Evolutionary conservation across 176 grass and related monocot genomes (phyloP).

Genomic region (Hordeum marinum): DNA sequence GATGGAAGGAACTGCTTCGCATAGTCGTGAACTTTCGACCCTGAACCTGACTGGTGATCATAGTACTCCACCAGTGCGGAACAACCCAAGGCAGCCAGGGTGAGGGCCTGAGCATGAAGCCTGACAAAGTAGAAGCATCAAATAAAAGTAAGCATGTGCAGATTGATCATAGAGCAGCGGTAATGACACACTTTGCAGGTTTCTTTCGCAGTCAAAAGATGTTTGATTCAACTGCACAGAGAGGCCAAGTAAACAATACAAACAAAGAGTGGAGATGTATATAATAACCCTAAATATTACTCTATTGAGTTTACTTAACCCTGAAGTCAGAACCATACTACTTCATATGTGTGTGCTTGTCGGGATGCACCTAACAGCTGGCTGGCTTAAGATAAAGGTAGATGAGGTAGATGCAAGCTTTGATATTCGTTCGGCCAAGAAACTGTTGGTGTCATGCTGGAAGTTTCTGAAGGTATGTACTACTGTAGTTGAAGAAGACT

Average conservation of each 20-base stretch:
- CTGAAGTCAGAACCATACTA: not conserved
- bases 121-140: conserved; percentile 19
- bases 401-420: too few species aligned
- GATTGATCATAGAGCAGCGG: too few species aligned
- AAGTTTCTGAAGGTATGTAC: not conserved
- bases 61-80: conserved; percentile 88
- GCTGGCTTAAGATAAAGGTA: not conserved
- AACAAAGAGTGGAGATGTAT: not conserved
- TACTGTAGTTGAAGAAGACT: not conserved
- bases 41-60: conserved; percentile 62
- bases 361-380: not conserved
- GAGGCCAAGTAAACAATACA: not conserved
- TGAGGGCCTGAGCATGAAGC: conserved; percentile 93
- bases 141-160: not conserved
- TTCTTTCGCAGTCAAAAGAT: not conserved
- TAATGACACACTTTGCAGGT: too few species aligned
- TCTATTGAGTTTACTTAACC: not conserved
- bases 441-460: not conserved
- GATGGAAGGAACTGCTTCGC: conserved; percentile 49
- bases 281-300: not conserved
- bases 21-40: conserved; percentile 65
- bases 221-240: not conserved
- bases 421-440: not conserved
- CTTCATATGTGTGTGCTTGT: not conserved
- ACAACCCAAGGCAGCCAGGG: conserved; percentile 74